Conservation (phyloP, 2,329 filamentous ascomycete genomes). For the Rugonectria rugulosa region DNA sequence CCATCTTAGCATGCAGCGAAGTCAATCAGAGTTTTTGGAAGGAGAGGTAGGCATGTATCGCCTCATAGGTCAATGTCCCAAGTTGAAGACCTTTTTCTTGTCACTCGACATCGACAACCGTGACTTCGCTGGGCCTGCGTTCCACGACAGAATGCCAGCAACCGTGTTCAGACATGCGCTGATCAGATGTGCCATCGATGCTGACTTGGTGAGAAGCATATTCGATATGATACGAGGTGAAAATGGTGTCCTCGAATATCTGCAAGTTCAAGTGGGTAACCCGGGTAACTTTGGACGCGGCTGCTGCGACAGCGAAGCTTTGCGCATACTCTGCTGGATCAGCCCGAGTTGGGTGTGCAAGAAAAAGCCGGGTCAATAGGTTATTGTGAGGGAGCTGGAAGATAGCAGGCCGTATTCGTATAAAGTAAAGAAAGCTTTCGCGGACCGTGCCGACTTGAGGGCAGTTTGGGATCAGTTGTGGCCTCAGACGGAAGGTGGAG, state of each 20-base stretch:
- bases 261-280: not conserved
- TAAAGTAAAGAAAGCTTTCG: too few species aligned
- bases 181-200: not conserved
- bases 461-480: too few species aligned
- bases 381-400: too few species aligned
- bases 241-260: not conserved
- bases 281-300: not conserved
- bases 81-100: too few species aligned
- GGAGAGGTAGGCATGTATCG: too few species aligned
- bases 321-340: not conserved
- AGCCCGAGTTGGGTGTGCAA: not conserved
- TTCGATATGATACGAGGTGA: not conserved
- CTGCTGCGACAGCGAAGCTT: not conserved
- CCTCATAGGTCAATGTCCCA: too few species aligned
- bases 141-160: not conserved
- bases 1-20: too few species aligned
- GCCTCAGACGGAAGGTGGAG: too few species aligned
- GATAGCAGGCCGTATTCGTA: too few species aligned
- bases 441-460: too few species aligned
- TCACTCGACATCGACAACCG: not conserved
- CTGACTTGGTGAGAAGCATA: not conserved
- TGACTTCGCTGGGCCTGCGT: not conserved
- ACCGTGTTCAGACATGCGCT: not conserved
- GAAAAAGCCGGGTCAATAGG: too few species aligned
- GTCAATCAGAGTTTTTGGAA: too few species aligned